Evolutionary conservation across 768 basidiomycete genomes (phyloP).

Genomic region (Crassisporium funariophilum): DNA sequence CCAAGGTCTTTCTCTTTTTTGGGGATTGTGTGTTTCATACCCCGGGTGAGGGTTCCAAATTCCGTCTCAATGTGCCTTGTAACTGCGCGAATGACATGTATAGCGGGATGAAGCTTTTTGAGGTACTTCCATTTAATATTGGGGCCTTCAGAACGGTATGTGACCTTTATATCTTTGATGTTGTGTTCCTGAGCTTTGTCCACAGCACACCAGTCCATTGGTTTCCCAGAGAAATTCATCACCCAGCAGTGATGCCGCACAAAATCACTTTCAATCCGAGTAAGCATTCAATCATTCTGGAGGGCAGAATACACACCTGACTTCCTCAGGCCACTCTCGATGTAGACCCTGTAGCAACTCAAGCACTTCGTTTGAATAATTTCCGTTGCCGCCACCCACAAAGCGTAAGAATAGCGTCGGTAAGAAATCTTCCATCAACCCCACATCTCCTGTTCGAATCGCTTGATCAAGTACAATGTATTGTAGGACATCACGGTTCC

Average conservation of each 20-base stretch:
- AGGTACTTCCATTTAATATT: slow-evolving; percentile 32
- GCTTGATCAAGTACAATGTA: slow-evolving; percentile 38
- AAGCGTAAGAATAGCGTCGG: slow-evolving; percentile 35
- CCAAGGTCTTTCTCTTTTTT: not conserved
- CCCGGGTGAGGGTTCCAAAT: slow-evolving; percentile 25
- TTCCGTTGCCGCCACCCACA: slow-evolving; percentile 32
- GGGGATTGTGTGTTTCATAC: slow-evolving; percentile 23
- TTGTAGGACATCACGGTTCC: slow-evolving; percentile 35
- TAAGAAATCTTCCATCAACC: slow-evolving; percentile 33
- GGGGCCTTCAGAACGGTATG: slow-evolving; percentile 34
- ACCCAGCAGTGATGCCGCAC: slow-evolving; percentile 33
- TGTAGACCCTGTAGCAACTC: slow-evolving; percentile 34
- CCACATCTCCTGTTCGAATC: slow-evolving; percentile 39
- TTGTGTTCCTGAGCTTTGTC: slow-evolving; percentile 38
- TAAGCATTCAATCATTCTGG: not conserved
- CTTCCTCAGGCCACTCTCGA: slow-evolving; percentile 28
- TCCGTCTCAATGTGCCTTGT: slow-evolving; percentile 27
- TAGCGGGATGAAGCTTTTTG: slow-evolving; percentile 34
- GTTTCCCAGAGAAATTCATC: slow-evolving; percentile 28
- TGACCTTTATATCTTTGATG: slow-evolving; percentile 39
- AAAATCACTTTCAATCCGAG: slow-evolving; percentile 21
- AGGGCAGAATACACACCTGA: not conserved
- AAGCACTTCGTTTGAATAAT: slow-evolving; percentile 35
- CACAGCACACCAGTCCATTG: slow-evolving; percentile 24
- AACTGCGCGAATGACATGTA: slow-evolving; percentile 26